Base-by-base conservation (phyloP, 345 rosid species). In the Eucalyptus regnans region DNA sequence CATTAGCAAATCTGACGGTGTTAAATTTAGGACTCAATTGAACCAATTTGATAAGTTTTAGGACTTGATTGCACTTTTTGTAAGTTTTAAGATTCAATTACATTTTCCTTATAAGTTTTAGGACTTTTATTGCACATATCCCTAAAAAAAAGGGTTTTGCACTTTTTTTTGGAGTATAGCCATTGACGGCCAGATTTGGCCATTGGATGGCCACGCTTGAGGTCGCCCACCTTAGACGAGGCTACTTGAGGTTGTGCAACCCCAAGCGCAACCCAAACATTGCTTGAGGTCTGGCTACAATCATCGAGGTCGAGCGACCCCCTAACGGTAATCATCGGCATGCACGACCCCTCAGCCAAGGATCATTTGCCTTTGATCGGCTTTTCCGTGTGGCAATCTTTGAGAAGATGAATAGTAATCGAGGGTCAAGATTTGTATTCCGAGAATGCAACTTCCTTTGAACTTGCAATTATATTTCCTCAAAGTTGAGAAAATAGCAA, bases 241-340 rank as follows among this genome's bases (percentile, higher is more conserved):
- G 58, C 4, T 18, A 52, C 56, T 52, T 52, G 56, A 52, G 56
- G 56, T 52, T 18, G 23, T 3, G 0, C 58, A 52, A 52, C 58
- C 58, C 58, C 33, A 33, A 33, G 1, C 56, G 1, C 0, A 4
- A 52, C 4, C 23, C 56, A 52, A 18, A 23, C 56, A 52, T 52
- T 1, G 56, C 56, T 0, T 52, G 0, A 52, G 2, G 0, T 52
- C 0, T 18, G 0, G 23, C 0, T 0, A 0, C 0, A 0, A 7
- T 52, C 10, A 7, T 0, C 0, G 0, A 52, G 10, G 10, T 52
- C 0, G 10, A 0, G 10, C 10, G 0, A 52, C 58, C 25, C 23
- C 25, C 10, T 18, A 52, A 52, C 0, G 2, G 5, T 0, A 52
- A 52, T 18, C 58, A 52, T 0, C 0, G 0, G 1, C 4, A 0